Evolutionary conservation across 2,329 filamentous ascomycete species (phyloP), one percentile per base, ranked within the genome.

Genomic region (Scedosporium boydii): DNA sequence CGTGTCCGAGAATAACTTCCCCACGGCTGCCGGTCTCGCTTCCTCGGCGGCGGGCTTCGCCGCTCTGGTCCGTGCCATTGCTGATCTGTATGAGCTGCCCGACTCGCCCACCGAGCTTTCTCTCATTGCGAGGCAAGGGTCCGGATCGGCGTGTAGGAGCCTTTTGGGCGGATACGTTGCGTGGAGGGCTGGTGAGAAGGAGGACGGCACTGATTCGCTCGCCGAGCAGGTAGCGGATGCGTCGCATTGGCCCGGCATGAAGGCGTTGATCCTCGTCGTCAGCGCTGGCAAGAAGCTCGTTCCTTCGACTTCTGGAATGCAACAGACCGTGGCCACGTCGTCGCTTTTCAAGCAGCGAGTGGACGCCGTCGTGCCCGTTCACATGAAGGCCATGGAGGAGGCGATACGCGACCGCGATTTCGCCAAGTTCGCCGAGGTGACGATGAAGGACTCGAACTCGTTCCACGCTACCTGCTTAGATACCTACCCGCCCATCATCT

Each of bases 1-100:
- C 67, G 92, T 97, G 63, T 95, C 90, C 63, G 90, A 95, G 79
- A 99, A 99, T 83, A 99, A 99, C 83, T 99, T 99, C 82, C 95
- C 95, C 66, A 99, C 95, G 2, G 95, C 95, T 27, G 95, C 95
- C 4, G 95, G 95, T 6, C 86, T 99, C 16, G 87, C 87, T 3
- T 88, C 84, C 18, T 89, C 87, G 0, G 87, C 87, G 1, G 87
- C 87, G 1, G 87, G 87, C 4, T 88, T 89, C 66, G 87, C 87
- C 2, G 87, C 87, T 21, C 77, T 89, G 5, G 86, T 98, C 21
- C 85, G 92, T 63, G 93, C 91, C 66, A 91, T 99, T 69, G 95
- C 95, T 42, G 85, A 98, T 74, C 84, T 99, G 48, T 99, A 98
- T 78, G 82, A 90, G 73, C 86, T 99, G 6, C 87, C 89, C 4